These are phyloP conservation scores for Rhodotorula sp. DNA, from an alignment of 1,284 basidiomycete genomes.

Conservation along the genomic window DNA sequence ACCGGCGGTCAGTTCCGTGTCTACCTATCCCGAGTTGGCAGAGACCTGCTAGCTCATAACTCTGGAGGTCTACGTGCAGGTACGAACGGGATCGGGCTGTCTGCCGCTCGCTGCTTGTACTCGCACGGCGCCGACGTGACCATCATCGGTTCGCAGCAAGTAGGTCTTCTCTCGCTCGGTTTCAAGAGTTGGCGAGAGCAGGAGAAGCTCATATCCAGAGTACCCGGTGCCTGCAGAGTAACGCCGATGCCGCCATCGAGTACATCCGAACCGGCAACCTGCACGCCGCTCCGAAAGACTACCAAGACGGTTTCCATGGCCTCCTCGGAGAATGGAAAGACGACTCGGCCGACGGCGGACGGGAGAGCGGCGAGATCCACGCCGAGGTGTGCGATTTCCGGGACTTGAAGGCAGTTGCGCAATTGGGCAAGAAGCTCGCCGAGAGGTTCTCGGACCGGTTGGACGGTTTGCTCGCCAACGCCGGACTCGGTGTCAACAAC, in stretches of 20 bases:
- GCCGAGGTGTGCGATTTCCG: conserved; percentile 25
- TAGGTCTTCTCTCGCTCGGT: background rate
- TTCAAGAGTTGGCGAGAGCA: background rate
- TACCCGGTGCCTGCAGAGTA: background rate
- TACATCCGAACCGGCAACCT: conserved; percentile 42
- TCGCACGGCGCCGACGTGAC: conserved; percentile 25
- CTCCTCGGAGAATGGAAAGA: conserved; percentile 5
- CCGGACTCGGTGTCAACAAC: conserved; percentile 40
- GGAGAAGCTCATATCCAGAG: background rate
- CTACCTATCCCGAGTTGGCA: too few relatives aligned
- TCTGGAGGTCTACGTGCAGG: background rate
- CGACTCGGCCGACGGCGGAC: conserved; percentile 13
- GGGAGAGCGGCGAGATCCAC: conserved; percentile 17
- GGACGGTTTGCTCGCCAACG: conserved; percentile 30
- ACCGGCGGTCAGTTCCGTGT: conserved; percentile 18
- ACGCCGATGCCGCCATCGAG: conserved; percentile 15
- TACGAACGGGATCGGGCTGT: conserved; percentile 40
- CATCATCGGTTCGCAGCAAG: conserved; percentile 23
- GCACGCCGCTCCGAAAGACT: conserved; percentile 24
- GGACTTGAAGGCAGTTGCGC: conserved; percentile 31
- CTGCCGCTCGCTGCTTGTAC: conserved; percentile 32
- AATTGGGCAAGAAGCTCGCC: conserved; percentile 28
- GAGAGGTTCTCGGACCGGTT: conserved; percentile 20
- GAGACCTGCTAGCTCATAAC: background rate
- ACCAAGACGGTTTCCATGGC: conserved; percentile 28